A percentile compares a stretch with the other conserved stretches of the same genome.
phyloP scores from a whole-genome alignment of 192 early-diverging fungal genomes.

The Gonapodya sp. region DNA sequence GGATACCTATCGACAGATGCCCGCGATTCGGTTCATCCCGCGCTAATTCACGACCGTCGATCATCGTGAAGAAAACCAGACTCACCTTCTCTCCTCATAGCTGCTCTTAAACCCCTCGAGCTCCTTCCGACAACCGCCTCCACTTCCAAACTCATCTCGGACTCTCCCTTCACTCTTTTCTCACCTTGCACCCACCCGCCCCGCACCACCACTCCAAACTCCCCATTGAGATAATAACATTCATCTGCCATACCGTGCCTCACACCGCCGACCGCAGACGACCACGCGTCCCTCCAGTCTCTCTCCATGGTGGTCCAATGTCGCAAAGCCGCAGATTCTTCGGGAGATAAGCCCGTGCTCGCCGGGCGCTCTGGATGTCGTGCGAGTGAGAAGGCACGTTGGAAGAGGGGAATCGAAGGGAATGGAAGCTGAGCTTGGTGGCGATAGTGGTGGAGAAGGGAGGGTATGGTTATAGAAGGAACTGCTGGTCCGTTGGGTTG shows the following conservation, averaged over 20 bases:
- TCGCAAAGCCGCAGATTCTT: neutral
- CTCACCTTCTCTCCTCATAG: neutral
- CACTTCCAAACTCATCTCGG: neutral
- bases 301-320: neutral
- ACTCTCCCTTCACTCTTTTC: neutral
- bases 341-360: neutral
- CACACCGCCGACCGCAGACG: neutral
- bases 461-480: neutral
- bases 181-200: neutral
- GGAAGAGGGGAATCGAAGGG: neutral
- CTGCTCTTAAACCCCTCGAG: neutral
- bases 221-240: neutral
- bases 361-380: too few species aligned
- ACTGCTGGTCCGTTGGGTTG: neutral
- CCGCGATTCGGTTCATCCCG: too few species aligned
- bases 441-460: neutral
- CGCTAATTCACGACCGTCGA: too few species aligned
- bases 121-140: neutral
- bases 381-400: neutral
- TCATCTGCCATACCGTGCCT: neutral
- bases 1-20: neutral
- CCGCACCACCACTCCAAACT: neutral
- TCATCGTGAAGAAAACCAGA: neutral
- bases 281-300: neutral
- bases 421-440: neutral